phyloP scores from a whole-genome alignment of 1,284 basidiomycete species.

The Trichosporon asahii region DNA sequence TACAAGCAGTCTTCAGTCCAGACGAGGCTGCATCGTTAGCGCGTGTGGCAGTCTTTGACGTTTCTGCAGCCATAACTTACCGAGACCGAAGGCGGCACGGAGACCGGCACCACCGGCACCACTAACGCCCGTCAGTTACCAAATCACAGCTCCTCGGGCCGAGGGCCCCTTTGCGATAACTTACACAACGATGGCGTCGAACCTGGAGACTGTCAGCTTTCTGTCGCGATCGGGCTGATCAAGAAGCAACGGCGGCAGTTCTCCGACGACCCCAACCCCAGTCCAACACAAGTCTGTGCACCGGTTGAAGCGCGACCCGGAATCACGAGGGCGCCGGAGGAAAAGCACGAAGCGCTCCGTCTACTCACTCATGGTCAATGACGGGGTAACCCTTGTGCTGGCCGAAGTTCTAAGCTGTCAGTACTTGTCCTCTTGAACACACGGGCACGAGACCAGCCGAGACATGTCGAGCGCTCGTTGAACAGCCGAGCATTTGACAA shows the following conservation, averaged over 20 bases:
- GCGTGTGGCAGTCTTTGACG: neutral
- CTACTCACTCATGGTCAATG: conserved; percentile 73
- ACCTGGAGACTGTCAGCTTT: conserved; percentile 56
- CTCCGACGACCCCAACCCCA: neutral
- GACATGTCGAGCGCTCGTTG: neutral
- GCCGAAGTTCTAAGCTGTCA: conserved; percentile 45
- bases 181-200: conserved; percentile 93
- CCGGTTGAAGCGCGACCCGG: neutral
- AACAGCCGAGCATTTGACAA: neutral
- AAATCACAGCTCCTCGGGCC: neutral
- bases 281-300: neutral
- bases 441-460: neutral
- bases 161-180: conserved; percentile 38
- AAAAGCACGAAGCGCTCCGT: neutral
- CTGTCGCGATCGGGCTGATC: neutral
- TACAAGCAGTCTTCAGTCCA: conserved; percentile 96
- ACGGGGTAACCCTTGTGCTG: conserved; percentile 68
- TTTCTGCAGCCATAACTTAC: conserved; percentile 24
- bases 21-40: conserved; percentile 67
- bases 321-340: neutral
- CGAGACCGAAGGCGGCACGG: conserved; percentile 93
- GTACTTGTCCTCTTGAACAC: neutral
- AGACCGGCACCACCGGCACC: conserved; percentile 98
- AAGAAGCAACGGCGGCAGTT: neutral
- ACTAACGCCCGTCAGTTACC: conserved; percentile 51